phyloP scores from a whole-genome alignment of 2,329 filamentous ascomycete species.

The Mycocentrospora acerina region DNA sequence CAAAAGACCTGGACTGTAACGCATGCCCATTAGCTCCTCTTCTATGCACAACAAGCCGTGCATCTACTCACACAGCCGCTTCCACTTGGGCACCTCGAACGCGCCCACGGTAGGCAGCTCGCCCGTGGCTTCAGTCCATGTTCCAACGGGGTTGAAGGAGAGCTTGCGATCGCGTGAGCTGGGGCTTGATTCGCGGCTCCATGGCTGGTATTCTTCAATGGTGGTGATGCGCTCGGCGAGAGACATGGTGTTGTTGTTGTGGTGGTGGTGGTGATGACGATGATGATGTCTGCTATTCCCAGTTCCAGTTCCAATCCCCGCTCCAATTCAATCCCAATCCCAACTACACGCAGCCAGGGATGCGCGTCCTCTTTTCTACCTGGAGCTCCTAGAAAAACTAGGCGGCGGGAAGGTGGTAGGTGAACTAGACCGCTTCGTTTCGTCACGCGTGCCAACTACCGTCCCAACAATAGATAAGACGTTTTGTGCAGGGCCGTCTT shows the following conservation, averaged over 20 bases:
- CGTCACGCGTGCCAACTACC: too few species aligned
- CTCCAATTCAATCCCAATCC: too few species aligned
- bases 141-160: slow-evolving; percentile 52
- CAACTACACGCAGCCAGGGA: too few species aligned
- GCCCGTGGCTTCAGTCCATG: slow-evolving; percentile 45
- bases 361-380: too few species aligned
- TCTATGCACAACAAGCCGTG: neutral
- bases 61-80: slow-evolving; percentile 51
- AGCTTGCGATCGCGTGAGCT: slow-evolving; percentile 47
- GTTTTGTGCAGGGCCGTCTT: too few species aligned
- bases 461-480: too few species aligned
- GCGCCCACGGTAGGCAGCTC: slow-evolving; percentile 48
- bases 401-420: too few species aligned
- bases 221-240: slow-evolving; percentile 42
- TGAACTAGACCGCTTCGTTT: too few species aligned
- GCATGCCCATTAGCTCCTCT: slow-evolving; percentile 15
- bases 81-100: slow-evolving; percentile 57
- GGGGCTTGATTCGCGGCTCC: slow-evolving; percentile 41
- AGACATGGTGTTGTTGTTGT: slow-evolving; percentile 33
- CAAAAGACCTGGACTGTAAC: slow-evolving; percentile 70
- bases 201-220: slow-evolving; percentile 45
- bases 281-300: too few species aligned
- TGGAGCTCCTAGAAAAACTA: too few species aligned
- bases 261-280: too few species aligned
- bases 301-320: too few species aligned